phyloP scores from a whole-genome alignment of 371 early-diverging fungal genomes.

The Parasitella parasitica region DNA sequence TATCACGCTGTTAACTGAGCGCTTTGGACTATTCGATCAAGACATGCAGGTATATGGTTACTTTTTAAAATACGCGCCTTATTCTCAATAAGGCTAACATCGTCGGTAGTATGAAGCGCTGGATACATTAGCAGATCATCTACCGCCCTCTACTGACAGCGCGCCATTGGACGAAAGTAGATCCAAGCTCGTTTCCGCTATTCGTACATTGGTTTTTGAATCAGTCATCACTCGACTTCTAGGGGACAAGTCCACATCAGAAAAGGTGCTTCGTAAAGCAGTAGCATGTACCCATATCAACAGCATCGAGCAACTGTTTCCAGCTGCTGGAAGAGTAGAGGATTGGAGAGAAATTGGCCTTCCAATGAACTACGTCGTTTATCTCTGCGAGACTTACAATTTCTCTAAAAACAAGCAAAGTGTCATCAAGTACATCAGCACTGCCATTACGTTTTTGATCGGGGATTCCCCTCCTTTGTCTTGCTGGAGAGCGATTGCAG shows the following conservation, averaged over 20 bases:
- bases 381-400: conserved; percentile 8
- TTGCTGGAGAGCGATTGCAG: not conserved
- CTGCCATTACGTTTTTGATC: not conserved
- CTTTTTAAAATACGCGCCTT: too few species aligned
- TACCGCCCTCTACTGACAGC: not conserved
- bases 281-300: not conserved
- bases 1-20: conserved; percentile 19
- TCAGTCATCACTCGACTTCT: not conserved
- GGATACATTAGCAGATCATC: not conserved
- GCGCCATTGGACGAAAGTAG: conserved; percentile 16
- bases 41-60: not conserved
- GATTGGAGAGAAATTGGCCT: conserved; percentile 4
- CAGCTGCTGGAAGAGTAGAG: not conserved
- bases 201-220: conserved; percentile 17
- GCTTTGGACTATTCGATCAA: not conserved
- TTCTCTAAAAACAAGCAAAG: conserved; percentile 18
- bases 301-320: not conserved
- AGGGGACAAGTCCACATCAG: not conserved
- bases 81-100: too few species aligned
- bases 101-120: not conserved
- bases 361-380: not conserved
- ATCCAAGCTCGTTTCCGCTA: conserved; percentile 5
- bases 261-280: conserved; percentile 14
- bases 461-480: not conserved
- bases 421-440: conserved; percentile 8